phyloP scores from a whole-genome alignment of 305 asterid species.

The Rubia peregrina region DNA sequence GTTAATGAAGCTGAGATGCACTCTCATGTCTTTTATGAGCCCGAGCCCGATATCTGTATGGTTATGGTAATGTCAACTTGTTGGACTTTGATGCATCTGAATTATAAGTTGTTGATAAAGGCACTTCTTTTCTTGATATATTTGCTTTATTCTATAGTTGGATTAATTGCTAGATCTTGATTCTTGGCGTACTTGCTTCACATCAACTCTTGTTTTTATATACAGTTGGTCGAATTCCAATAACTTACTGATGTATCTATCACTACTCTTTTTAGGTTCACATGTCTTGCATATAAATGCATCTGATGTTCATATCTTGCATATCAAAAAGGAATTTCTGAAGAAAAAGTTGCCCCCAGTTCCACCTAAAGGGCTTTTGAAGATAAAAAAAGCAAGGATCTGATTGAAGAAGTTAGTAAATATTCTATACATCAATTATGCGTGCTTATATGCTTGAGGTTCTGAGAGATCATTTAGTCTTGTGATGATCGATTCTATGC shows the following conservation, averaged over 20 bases:
- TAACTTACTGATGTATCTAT: not conserved
- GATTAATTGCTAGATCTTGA: not conserved
- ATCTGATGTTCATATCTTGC: constrained; percentile 22
- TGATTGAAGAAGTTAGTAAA: constrained; percentile 55
- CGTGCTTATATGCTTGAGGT: not conserved
- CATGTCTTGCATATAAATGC: constrained; percentile 1
- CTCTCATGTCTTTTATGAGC: constrained; percentile 84
- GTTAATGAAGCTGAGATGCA: constrained; percentile 92
- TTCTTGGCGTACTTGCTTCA: not conserved
- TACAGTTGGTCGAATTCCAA: not conserved
- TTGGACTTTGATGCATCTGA: not conserved
- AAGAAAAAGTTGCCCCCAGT: constrained; percentile 48
- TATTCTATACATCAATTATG: not conserved
- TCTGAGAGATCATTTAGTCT: not conserved
- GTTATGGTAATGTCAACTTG: constrained; percentile 50
- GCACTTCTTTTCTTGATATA: not conserved
- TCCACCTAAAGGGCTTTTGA: constrained; percentile 56
- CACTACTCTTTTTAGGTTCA: constrained; percentile 10
- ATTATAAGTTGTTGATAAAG: not conserved
- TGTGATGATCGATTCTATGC: not conserved
- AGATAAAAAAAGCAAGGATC: constrained; percentile 35
- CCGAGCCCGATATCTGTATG: constrained; percentile 97
- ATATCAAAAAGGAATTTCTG: constrained; percentile 54
- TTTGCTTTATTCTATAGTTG: not conserved
- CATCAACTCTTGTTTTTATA: not conserved